Evolutionary conservation across 192 early-diverging fungal genomes (phyloP).

Genomic region (Coemansia sp.): DNA sequence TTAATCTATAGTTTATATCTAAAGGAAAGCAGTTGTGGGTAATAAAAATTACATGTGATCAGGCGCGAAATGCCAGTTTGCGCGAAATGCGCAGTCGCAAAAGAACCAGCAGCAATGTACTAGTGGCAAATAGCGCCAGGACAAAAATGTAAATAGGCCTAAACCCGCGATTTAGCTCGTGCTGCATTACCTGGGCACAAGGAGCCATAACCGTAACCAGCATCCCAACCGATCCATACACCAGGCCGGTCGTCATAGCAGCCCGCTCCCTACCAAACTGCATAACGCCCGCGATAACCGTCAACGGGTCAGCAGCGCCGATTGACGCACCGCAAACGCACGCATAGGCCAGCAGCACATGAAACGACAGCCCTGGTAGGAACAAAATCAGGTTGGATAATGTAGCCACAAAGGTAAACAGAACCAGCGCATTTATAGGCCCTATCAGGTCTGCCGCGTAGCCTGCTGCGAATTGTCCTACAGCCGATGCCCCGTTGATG

Average conservation of each 20-base stretch:
- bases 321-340: slow-evolving; percentile 47
- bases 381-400: slow-evolving; percentile 37
- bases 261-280: slow-evolving; percentile 35
- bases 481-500: slow-evolving; percentile 45
- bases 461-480: slow-evolving; percentile 45
- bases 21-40: not conserved
- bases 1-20: not conserved
- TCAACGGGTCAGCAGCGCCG: slow-evolving; percentile 42
- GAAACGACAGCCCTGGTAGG: slow-evolving; percentile 26
- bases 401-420: slow-evolving; percentile 30
- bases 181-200: slow-evolving; percentile 24
- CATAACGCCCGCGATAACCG: slow-evolving; percentile 37
- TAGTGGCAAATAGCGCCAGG: slow-evolving; percentile 21
- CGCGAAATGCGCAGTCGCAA: slow-evolving; percentile 35
- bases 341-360: slow-evolving; percentile 29
- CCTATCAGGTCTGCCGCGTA: slow-evolving; percentile 43
- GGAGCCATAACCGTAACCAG: slow-evolving; percentile 32
- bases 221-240: slow-evolving; percentile 40
- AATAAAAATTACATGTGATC: too few relatives aligned
- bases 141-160: slow-evolving; percentile 23
- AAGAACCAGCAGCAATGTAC: slow-evolving; percentile 27
- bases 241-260: slow-evolving; percentile 21
- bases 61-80: slow-evolving; percentile 16
- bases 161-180: slow-evolving; percentile 14
- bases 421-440: slow-evolving; percentile 34